A percentile compares a stretch with the other conserved stretches of the same genome.
phyloP scores from a whole-genome alignment of 345 rosid genomes.

The Rhodomyrtus tomentosa region DNA sequence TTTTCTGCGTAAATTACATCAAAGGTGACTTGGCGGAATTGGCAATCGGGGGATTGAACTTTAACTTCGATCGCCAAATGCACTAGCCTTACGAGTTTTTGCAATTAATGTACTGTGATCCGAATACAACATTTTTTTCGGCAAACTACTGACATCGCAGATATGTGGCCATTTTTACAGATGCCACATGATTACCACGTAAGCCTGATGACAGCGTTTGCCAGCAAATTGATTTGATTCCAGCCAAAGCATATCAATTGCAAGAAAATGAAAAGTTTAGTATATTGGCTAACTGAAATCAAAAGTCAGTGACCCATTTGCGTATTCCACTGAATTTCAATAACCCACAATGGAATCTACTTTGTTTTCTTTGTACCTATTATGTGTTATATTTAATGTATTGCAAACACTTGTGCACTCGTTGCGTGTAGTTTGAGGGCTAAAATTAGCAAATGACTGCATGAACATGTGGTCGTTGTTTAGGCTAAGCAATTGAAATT shows the following conservation, averaged over 20 bases:
- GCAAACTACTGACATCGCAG: neutral
- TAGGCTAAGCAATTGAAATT: neutral
- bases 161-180: neutral
- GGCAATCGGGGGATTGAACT: neutral
- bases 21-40: neutral
- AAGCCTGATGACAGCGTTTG: neutral
- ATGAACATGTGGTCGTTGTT: neutral
- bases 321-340: neutral
- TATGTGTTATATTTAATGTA: neutral
- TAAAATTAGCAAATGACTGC: neutral
- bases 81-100: neutral
- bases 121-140: neutral
- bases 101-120: neutral
- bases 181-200: neutral
- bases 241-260: neutral
- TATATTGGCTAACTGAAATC: neutral
- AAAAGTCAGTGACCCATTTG: neutral
- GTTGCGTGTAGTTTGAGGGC: neutral
- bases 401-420: neutral
- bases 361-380: neutral
- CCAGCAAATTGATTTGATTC: neutral
- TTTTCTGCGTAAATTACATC: neutral
- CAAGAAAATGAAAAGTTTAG: neutral
- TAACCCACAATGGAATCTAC: neutral
- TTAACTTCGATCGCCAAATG: neutral